A percentile compares a stretch with the other conserved stretches of the same genome.
Conservation (phyloP, 2,329 filamentous ascomycete genomes). For the Diaporthe citrichinensis region DNA sequence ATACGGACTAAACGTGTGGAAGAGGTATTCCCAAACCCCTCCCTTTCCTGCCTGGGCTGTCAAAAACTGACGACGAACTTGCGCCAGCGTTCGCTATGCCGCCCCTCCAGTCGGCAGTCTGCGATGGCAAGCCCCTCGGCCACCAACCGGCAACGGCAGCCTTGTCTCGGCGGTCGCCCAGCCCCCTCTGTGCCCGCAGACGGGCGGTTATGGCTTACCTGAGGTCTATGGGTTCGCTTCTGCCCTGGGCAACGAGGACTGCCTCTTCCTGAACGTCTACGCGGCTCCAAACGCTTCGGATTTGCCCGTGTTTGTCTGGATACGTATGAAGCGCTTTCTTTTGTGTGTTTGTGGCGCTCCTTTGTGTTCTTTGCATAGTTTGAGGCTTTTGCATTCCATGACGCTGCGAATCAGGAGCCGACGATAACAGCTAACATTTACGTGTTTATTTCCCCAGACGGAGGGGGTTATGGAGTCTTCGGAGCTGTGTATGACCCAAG, state of each 20-base stretch:
- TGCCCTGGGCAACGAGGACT: constrained; percentile 57
- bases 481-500: constrained; percentile 26
- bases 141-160: constrained; percentile 42
- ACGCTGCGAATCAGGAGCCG: not conserved
- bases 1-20: constrained; percentile 21
- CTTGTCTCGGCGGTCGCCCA: constrained; percentile 47
- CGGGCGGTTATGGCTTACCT: constrained; percentile 48
- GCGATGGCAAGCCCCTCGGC: constrained; percentile 48
- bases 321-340: constrained; percentile 49
- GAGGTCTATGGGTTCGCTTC: constrained; percentile 48
- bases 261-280: constrained; percentile 64
- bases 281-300: constrained; percentile 59
- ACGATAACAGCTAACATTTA: not conserved
- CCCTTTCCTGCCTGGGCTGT: not conserved
- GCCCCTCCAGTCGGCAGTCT: constrained; percentile 47
- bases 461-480: constrained; percentile 35
- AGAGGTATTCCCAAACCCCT: not conserved
- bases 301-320: constrained; percentile 61
- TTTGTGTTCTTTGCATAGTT: not conserved
- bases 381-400: not conserved
- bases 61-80: not conserved
- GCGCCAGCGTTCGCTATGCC: constrained; percentile 48
- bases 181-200: constrained; percentile 48
- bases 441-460: constrained; percentile 36
- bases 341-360: not conserved